Evolutionary conservation across 164 flowering plant species (phyloP).

Genomic region (Chimonanthus praecox): DNA sequence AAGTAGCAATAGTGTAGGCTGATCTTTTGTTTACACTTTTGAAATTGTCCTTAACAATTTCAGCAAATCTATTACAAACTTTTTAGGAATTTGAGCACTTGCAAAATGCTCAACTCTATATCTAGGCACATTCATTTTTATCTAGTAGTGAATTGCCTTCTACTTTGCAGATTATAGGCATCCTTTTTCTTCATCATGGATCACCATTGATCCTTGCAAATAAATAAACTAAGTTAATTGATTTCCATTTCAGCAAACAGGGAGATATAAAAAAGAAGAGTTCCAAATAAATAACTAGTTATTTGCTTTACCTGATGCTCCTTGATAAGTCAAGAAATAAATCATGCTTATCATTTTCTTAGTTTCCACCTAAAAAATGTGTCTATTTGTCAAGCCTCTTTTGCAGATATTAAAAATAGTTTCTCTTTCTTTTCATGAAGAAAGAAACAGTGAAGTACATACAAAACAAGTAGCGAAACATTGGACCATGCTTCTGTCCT

Average conservation of each 20-base stretch:
- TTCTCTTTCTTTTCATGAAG: not conserved
- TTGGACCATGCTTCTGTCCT: not conserved
- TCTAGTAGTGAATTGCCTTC: not conserved
- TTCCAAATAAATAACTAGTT: slow-evolving; percentile 29
- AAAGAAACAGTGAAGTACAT: not conserved
- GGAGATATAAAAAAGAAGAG: slow-evolving; percentile 73
- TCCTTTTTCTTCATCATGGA: not conserved
- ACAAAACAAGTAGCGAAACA: not conserved
- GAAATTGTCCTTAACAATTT: not conserved
- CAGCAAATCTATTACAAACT: not conserved
- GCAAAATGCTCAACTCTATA: not conserved
- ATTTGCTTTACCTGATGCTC: too few relatives aligned
- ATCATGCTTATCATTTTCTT: too few relatives aligned
- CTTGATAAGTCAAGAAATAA: too few relatives aligned
- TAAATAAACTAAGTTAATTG: not conserved
- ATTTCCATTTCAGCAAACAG: slow-evolving; percentile 57
- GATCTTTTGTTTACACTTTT: not conserved
- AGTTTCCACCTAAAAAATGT: too few relatives aligned
- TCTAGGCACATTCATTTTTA: not conserved
- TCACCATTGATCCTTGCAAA: not conserved
- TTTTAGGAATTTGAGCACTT: not conserved
- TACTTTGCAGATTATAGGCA: not conserved
- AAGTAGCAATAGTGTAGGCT: not conserved
- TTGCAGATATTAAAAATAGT: too few relatives aligned
- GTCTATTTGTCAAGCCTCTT: too few relatives aligned